A percentile compares a stretch with the other conserved stretches of the same genome.
phyloP scores from a whole-genome alignment of 1,139 yeast species.

The Nakaseomyces uthaithaninus region DNA sequence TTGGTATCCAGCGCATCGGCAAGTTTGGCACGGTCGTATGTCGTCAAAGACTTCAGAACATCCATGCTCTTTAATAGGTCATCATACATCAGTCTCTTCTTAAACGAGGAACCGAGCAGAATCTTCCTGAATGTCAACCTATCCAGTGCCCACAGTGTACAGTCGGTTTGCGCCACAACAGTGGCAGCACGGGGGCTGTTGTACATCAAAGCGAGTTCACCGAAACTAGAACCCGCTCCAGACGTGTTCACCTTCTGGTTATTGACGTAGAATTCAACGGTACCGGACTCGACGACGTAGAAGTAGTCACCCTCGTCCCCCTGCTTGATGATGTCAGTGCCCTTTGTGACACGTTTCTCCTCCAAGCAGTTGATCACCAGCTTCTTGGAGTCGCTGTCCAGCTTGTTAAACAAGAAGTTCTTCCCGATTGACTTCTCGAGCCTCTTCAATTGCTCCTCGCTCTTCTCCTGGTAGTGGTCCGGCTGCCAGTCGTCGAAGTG shows the following conservation, averaged over 20 bases:
- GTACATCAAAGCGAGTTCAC: conserved; percentile 95
- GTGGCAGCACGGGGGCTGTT: conserved; percentile 98
- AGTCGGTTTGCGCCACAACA: conserved; percentile 63
- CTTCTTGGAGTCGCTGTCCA: conserved; percentile 59
- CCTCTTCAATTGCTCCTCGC: conserved; percentile 56
- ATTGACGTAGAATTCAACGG: conserved; percentile 72
- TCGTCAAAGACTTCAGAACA: conserved; percentile 59
- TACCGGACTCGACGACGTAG: conserved; percentile 79
- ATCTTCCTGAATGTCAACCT: conserved; percentile 89
- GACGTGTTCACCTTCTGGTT: conserved; percentile 65
- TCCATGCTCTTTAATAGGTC: conserved; percentile 83
- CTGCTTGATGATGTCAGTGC: conserved; percentile 69
- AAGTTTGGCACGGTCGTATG: conserved; percentile 79
- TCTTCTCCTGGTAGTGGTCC: conserved; percentile 53
- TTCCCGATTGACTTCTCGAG: conserved; percentile 63
- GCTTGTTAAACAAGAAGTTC: conserved; percentile 78
- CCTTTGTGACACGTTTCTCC: conserved; percentile 55
- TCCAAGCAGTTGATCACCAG: conserved; percentile 77
- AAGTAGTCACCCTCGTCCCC: conserved; percentile 97
- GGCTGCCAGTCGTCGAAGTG: conserved; percentile 65
- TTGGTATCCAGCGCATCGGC: conserved; percentile 91
- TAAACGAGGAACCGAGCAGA: conserved; percentile 79
- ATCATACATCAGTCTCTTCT: conserved; percentile 85
- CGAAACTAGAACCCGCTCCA: conserved; percentile 84
- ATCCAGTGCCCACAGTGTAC: conserved; percentile 86